Evolutionary conservation across 768 basidiomycete genomes (phyloP).

Genomic region (Tylopilus subfusipes): DNA sequence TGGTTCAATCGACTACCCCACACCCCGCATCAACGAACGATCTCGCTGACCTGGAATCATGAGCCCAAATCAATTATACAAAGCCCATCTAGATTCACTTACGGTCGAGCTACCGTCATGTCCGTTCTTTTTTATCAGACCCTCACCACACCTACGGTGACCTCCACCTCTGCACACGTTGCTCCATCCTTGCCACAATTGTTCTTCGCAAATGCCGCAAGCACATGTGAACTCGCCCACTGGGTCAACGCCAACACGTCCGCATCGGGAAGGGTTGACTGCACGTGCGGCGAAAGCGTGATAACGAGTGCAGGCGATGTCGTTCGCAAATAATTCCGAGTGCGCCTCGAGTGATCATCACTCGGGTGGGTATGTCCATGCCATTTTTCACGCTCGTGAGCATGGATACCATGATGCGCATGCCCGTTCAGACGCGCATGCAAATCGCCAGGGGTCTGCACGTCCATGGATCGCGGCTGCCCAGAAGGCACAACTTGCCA

Average conservation of each 20-base stretch:
- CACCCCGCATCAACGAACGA: not conserved
- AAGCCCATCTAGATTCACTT: constrained; percentile 8
- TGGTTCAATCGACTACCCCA: constrained; percentile 5
- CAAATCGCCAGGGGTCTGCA: not conserved
- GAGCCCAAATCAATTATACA: not conserved
- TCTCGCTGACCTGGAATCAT: not conserved
- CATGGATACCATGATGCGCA: constrained; percentile 2
- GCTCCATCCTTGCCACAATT: constrained; percentile 26
- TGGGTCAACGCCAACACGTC: constrained; percentile 69
- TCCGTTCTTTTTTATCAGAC: constrained; percentile 34
- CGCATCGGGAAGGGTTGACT: constrained; percentile 59
- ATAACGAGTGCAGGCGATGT: constrained; percentile 55
- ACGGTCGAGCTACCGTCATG: constrained; percentile 1
- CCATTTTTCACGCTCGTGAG: constrained; percentile 3
- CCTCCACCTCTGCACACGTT: constrained; percentile 47
- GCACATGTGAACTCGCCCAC: constrained; percentile 73
- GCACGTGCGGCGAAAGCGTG: constrained; percentile 77
- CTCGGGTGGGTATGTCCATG: not conserved
- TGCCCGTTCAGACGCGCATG: constrained; percentile 10
- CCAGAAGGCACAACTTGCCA: constrained; percentile 72
- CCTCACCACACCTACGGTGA: constrained; percentile 71
- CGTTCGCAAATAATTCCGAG: not conserved
- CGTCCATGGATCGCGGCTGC: constrained; percentile 18
- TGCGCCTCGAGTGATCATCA: constrained; percentile 7
- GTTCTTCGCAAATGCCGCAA: constrained; percentile 45